Evolutionary conservation across 2,329 filamentous ascomycete species (phyloP).

Genomic region (Venturia effusa): DNA sequence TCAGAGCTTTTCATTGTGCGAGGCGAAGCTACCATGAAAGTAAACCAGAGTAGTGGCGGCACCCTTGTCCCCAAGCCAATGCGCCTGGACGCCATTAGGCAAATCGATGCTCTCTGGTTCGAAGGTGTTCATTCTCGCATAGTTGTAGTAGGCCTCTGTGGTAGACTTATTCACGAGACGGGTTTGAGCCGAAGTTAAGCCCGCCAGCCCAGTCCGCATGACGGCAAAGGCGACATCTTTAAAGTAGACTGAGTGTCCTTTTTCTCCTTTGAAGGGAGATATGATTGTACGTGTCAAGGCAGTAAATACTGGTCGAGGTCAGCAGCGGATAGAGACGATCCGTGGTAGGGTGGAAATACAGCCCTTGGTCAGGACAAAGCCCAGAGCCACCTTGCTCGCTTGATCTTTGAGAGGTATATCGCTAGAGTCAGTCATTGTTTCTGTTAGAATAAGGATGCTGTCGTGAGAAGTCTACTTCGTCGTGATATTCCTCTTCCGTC

Average conservation of each 20-base stretch:
- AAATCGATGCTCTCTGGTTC: conserved; percentile 2
- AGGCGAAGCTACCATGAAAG: conserved; percentile 7
- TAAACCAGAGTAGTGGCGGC: conserved; percentile 5
- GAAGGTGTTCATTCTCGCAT: not conserved
- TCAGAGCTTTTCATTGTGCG: not conserved
- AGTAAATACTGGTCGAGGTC: conserved; percentile 19
- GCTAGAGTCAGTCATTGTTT: not conserved
- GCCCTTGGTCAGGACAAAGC: not conserved
- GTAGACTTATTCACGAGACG: conserved; percentile 23
- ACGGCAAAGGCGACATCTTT: conserved; percentile 24
- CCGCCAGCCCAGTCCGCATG: conserved; percentile 22
- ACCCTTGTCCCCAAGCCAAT: conserved; percentile 10
- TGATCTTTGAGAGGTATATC: not conserved
- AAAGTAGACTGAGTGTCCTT: conserved; percentile 25
- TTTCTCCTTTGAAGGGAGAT: conserved; percentile 26
- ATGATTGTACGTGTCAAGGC: conserved; percentile 23
- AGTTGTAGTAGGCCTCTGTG: conserved; percentile 16
- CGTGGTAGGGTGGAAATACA: conserved; percentile 20
- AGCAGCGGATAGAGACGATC: conserved; percentile 11
- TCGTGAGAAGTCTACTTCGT: conserved; percentile 11
- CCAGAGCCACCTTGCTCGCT: not conserved
- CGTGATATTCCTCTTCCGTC: not conserved
- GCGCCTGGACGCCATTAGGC: conserved; percentile 3
- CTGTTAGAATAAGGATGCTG: not conserved
- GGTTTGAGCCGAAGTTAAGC: conserved; percentile 21